Conservation (phyloP, 2,329 filamentous ascomycete species). For the Phyllosticta capitalensis region DNA sequence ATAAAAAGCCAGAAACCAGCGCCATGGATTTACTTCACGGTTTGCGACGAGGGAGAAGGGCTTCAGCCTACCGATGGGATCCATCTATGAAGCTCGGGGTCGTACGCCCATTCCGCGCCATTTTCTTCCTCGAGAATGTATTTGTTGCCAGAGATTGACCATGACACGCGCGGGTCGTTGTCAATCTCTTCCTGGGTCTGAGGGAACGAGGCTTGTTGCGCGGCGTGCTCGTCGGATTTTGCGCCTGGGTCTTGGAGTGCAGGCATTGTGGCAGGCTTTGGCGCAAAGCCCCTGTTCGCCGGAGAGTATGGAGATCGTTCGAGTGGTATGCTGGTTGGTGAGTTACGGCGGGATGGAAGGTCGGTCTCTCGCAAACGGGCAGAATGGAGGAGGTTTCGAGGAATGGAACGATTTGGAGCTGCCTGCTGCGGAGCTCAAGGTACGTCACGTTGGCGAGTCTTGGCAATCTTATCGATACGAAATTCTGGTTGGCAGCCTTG, state of each 20-base stretch:
- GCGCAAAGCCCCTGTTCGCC: background rate
- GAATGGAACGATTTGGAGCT: background rate
- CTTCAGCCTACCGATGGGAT: slow-evolving; percentile 47
- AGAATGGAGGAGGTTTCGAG: background rate
- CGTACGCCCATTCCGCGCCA: slow-evolving; percentile 72
- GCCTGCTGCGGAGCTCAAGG: background rate
- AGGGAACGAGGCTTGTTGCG: slow-evolving; percentile 11
- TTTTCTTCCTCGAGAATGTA: slow-evolving; percentile 20
- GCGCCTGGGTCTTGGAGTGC: background rate
- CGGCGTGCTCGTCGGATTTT: background rate
- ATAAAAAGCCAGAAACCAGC: slow-evolving; percentile 18
- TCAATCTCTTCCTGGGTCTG: slow-evolving; percentile 14
- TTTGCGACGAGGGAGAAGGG: slow-evolving; percentile 13
- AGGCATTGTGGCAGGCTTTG: background rate
- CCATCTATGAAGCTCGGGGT: slow-evolving; percentile 64
- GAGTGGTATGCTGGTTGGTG: background rate
- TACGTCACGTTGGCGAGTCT: background rate
- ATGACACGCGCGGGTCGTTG: slow-evolving; percentile 18
- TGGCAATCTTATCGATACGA: background rate
- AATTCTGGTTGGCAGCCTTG: background rate
- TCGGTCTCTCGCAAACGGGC: background rate
- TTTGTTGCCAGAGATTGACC: slow-evolving; percentile 17
- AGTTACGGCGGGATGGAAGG: background rate
- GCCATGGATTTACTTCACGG: slow-evolving; percentile 12
- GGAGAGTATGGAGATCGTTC: background rate